These are phyloP conservation scores for Tulasnella sp. DNA, from an alignment of 768 basidiomycete genomes.

Conservation along the genomic window DNA sequence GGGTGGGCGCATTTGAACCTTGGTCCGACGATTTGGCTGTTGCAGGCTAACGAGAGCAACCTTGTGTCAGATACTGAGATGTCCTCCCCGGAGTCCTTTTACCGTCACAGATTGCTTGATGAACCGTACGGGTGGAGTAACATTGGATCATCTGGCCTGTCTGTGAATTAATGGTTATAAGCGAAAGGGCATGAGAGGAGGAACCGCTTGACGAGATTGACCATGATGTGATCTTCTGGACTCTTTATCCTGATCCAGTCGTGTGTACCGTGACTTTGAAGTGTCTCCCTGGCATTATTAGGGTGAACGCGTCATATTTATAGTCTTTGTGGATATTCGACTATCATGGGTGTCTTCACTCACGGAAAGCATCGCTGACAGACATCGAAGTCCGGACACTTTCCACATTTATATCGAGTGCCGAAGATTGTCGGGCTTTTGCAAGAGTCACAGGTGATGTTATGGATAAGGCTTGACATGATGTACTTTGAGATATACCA, in stretches of 20 bases:
- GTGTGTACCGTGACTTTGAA: constrained; percentile 50
- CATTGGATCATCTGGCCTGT: not conserved
- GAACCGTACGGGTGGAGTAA: not conserved
- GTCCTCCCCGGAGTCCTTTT: not conserved
- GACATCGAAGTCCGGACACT: not conserved
- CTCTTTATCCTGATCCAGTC: constrained; percentile 52
- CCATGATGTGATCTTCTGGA: constrained; percentile 35
- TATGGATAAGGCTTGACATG: not conserved
- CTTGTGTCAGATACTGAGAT: too few relatives aligned
- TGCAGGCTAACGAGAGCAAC: constrained; percentile 34
- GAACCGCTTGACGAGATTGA: not conserved
- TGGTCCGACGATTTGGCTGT: constrained; percentile 40
- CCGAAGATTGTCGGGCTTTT: not conserved
- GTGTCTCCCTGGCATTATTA: not conserved
- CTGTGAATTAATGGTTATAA: not conserved
- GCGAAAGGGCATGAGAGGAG: not conserved
- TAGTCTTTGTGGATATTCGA: not conserved
- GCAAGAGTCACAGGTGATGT: not conserved
- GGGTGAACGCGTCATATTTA: not conserved
- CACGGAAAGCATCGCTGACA: not conserved
- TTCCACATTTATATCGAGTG: not conserved
- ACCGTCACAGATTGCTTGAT: constrained; percentile 19
- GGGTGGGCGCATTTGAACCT: constrained; percentile 86
- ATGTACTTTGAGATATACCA: not conserved
- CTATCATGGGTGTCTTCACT: not conserved